Conservation (phyloP, 164 flowering plant species). For the Nelumbo lutea region DNA sequence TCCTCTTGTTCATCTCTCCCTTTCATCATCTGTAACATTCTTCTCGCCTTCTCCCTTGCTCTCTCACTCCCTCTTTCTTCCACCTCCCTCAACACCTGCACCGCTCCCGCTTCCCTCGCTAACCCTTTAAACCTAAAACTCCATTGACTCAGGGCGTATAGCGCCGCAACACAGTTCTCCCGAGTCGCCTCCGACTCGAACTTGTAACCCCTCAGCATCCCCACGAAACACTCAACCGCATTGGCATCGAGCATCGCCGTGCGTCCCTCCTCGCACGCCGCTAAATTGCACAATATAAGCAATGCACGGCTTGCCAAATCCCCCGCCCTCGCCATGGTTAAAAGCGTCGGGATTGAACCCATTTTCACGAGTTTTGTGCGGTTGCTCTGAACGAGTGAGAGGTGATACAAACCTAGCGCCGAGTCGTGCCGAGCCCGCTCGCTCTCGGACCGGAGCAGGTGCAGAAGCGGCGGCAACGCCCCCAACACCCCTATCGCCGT, state of each 20-base stretch:
- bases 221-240: constrained; percentile 63
- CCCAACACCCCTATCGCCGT: constrained; percentile 93
- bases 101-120: constrained; percentile 75
- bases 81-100: constrained; percentile 61
- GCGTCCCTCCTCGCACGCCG: constrained; percentile 61
- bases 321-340: constrained; percentile 37
- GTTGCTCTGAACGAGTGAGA: constrained; percentile 65
- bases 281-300: constrained; percentile 69
- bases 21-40: constrained; percentile 53
- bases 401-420: constrained; percentile 79
- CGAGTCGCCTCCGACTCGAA: constrained; percentile 38
- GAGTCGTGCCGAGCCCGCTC: constrained; percentile 78
- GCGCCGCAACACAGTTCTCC: constrained; percentile 74
- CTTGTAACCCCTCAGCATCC: constrained; percentile 35
- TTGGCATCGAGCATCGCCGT: constrained; percentile 78
- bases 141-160: constrained; percentile 71
- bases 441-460: constrained; percentile 57
- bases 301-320: constrained; percentile 43
- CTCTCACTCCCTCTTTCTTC: constrained; percentile 62
- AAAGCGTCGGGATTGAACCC: constrained; percentile 49
- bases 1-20: constrained; percentile 36
- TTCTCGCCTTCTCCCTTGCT: constrained; percentile 62
- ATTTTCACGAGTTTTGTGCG: constrained; percentile 66
- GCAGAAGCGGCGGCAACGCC: constrained; percentile 70
- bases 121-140: constrained; percentile 70